phyloP scores from a whole-genome alignment of 805 yeast species.

The Zygotorulaspora florentina region DNA sequence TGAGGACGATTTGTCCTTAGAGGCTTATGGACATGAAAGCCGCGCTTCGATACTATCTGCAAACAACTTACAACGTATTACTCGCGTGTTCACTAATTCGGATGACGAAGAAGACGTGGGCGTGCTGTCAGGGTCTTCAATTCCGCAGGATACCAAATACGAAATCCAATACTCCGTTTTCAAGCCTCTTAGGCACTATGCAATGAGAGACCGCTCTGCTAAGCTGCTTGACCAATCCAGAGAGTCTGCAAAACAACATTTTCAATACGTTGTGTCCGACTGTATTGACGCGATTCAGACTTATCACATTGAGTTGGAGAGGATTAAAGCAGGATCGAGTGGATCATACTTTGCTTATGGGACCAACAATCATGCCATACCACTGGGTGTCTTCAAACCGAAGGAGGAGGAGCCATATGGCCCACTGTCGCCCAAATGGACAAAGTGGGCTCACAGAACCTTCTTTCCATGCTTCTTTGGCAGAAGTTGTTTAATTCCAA shows the following conservation, averaged over 20 bases:
- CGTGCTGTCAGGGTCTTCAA: conserved; percentile 1
- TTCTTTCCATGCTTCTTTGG: conserved; percentile 77
- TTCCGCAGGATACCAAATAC: conserved; percentile 25
- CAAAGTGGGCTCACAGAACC: conserved; percentile 72
- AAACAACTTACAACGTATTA: not conserved
- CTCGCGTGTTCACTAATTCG: conserved; percentile 6
- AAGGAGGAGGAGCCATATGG: conserved; percentile 81
- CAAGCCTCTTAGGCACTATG: conserved; percentile 37
- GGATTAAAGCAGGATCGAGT: conserved; percentile 63
- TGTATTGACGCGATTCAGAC: conserved; percentile 45
- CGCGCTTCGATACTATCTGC: not conserved
- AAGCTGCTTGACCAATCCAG: conserved; percentile 10
- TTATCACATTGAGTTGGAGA: conserved; percentile 42
- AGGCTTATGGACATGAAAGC: not conserved
- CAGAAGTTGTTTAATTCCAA: conserved; percentile 65
- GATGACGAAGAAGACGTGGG: conserved; percentile 4
- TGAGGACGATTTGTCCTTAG: not conserved
- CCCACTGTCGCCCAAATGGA: conserved; percentile 73
- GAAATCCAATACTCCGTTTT: conserved; percentile 57
- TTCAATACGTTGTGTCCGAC: conserved; percentile 36
- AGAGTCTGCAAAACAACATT: conserved; percentile 7
- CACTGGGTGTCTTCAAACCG: conserved; percentile 67
- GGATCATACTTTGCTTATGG: conserved; percentile 62
- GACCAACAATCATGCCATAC: conserved; percentile 20
- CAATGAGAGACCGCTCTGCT: conserved; percentile 15